A percentile compares a stretch with the other conserved stretches of the same genome.
phyloP scores from a whole-genome alignment of 2,329 filamentous ascomycete species.

The Arthrinium puccinioides region DNA sequence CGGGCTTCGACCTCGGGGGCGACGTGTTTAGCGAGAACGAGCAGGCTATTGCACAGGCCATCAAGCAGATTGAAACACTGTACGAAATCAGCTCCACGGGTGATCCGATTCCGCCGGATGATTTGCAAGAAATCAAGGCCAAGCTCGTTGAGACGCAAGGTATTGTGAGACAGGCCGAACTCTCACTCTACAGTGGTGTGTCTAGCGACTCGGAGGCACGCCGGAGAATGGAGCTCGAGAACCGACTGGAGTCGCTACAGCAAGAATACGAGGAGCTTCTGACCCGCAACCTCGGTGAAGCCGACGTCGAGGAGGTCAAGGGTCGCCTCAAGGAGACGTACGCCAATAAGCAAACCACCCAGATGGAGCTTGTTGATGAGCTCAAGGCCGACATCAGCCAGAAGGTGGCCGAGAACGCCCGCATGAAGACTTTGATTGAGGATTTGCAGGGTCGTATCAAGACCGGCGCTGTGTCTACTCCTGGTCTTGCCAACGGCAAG shows the following conservation, averaged over 20 bases:
- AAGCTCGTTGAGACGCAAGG: conserved; percentile 85
- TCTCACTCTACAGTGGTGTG: conserved; percentile 68
- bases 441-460: conserved; percentile 71
- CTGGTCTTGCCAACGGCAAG: conserved; percentile 72
- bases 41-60: conserved; percentile 72
- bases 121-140: conserved; percentile 68
- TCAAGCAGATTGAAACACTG: conserved; percentile 74
- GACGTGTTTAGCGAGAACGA: conserved; percentile 95
- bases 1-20: conserved; percentile 87
- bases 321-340: conserved; percentile 70
- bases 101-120: conserved; percentile 73
- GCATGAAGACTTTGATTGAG: conserved; percentile 73
- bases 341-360: conserved; percentile 64
- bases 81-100: conserved; percentile 70
- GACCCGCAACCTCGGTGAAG: conserved; percentile 68
- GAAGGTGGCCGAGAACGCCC: conserved; percentile 74
- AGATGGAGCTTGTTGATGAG: conserved; percentile 67
- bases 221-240: conserved; percentile 69
- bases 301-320: conserved; percentile 80
- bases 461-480: conserved; percentile 42
- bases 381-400: conserved; percentile 68
- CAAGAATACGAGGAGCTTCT: conserved; percentile 79
- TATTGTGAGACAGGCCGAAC: conserved; percentile 85
- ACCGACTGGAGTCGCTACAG: conserved; percentile 66
- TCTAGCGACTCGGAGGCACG: conserved; percentile 58